Evolutionary conservation across 441 rosid species (phyloP), one percentile per base, ranked within the genome.

Genomic region (Croton laevigatus): DNA sequence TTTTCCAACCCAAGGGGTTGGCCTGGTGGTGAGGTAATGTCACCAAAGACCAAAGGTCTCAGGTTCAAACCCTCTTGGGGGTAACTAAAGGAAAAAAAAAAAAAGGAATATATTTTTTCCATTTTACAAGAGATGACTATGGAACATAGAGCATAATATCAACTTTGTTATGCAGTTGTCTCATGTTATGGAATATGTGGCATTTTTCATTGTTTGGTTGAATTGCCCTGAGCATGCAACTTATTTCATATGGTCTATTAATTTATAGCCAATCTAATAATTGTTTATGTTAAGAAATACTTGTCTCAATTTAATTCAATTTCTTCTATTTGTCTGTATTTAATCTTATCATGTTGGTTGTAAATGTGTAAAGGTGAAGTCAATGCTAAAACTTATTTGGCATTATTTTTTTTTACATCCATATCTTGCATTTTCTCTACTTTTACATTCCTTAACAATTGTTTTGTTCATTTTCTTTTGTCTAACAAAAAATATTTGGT

Each of bases 401-500:
- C 12, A 34, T 54, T 11, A 6, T 54, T 22, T 13, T 51, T 19
- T 51, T 22, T 8, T 27, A 17, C 9, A 40, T 51, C 45, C 32
- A 0, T 64, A 34, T 62, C 36, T 16, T 52, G 37, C 3, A 22
- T 51, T 51, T 27, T n/a, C 12, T 19, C 61, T 49, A 0, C 14
- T 16, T 51, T 20, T 23, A 46, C 51, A 57, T 69, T 40, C 44
- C 27, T 45, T 5, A 55, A 45, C 34, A 40, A 16, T 46, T 38
- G n/a, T 32, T 44, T 73, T n/a, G 16, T 65, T 13, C 22, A 37
- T 52, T 23, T 12, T 72, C 27, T 70, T 57, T 58, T 62, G 22
- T 71, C 70, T 70, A 37, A 79, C 59, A 0, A 57, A 68, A 51
- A 46, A 61, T 72, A 32, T 66, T 74, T 67, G 45, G 70, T 58